Percentiles rank a stretch among this genome's conserved stretches.
Evolutionary conservation across 345 rosid species (phyloP).

Genomic region (Gossypium australe): DNA sequence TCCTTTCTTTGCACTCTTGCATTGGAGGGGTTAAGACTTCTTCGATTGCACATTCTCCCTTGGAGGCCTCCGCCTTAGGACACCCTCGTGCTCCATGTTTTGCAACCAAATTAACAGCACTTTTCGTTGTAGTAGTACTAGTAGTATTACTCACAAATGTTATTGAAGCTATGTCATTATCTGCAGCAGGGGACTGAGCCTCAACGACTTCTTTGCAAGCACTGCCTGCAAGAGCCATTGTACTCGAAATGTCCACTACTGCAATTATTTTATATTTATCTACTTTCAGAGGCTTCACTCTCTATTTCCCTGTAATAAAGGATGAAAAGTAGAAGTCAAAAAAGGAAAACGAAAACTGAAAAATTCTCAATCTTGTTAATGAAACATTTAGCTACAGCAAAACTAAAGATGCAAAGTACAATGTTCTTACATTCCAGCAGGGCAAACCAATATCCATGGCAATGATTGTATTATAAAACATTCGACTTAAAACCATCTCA

Average conservation of each 20-base stretch:
- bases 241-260: too few relatives aligned
- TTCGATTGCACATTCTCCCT: too few relatives aligned
- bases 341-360: neutral
- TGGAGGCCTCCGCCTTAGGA: too few relatives aligned
- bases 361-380: neutral
- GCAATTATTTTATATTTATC: too few relatives aligned
- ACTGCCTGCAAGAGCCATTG: conserved; percentile 41
- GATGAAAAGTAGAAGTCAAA: too few relatives aligned
- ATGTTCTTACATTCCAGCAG: neutral
- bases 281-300: too few relatives aligned
- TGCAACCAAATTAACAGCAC: neutral
- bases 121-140: conserved; percentile 11
- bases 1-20: too few relatives aligned
- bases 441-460: neutral
- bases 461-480: neutral
- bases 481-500: neutral
- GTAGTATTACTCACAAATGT: conserved; percentile 19
- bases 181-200: conserved; percentile 16
- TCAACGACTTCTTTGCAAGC: conserved; percentile 37
- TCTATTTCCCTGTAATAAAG: too few relatives aligned
- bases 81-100: too few relatives aligned
- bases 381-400: neutral
- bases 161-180: conserved; percentile 19
- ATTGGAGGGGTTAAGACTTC: too few relatives aligned
- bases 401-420: too few relatives aligned